phyloP scores from a whole-genome alignment of 345 rosid species.

The Tarenaya hassleriana region DNA sequence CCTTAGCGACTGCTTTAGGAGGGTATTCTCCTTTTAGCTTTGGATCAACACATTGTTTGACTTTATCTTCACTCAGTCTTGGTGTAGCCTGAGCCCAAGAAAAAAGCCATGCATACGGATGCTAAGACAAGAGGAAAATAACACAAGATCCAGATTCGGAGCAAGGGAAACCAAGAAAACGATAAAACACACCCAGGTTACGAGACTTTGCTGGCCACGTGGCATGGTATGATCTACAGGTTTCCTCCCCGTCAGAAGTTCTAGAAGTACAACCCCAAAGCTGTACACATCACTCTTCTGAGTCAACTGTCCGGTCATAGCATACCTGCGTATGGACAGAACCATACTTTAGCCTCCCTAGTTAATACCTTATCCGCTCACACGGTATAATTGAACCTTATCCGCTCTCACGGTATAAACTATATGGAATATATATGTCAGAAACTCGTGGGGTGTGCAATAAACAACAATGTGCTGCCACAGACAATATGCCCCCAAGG shows the following conservation, averaged over 20 bases:
- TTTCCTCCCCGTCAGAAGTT: constrained; percentile 33
- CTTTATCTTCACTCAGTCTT: constrained; percentile 97
- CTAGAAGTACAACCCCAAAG: constrained; percentile 32
- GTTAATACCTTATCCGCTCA: not conserved
- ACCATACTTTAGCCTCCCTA: constrained; percentile 1
- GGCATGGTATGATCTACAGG: constrained; percentile 36
- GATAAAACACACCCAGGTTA: constrained; percentile 27
- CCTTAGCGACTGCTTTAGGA: constrained; percentile 95
- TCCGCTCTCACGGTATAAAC: too few relatives aligned
- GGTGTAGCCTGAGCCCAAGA: constrained; percentile 89
- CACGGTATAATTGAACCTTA: not conserved
- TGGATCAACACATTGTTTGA: constrained; percentile 95
- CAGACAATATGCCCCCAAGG: too few relatives aligned
- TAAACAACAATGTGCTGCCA: too few relatives aligned
- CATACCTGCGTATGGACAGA: constrained; percentile 24
- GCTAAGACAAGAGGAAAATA: not conserved
- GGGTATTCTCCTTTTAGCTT: constrained; percentile 91
- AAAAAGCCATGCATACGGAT: not conserved
- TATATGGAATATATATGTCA: too few relatives aligned
- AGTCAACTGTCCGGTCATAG: constrained; percentile 35
- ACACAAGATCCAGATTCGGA: constrained; percentile 8
- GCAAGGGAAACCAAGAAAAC: not conserved
- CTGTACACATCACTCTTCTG: constrained; percentile 34
- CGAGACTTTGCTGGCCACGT: constrained; percentile 33
- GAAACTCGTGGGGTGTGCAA: too few relatives aligned